phyloP scores from a whole-genome alignment of 176 grass and related monocot genomes.

The Musa acuminata region DNA sequence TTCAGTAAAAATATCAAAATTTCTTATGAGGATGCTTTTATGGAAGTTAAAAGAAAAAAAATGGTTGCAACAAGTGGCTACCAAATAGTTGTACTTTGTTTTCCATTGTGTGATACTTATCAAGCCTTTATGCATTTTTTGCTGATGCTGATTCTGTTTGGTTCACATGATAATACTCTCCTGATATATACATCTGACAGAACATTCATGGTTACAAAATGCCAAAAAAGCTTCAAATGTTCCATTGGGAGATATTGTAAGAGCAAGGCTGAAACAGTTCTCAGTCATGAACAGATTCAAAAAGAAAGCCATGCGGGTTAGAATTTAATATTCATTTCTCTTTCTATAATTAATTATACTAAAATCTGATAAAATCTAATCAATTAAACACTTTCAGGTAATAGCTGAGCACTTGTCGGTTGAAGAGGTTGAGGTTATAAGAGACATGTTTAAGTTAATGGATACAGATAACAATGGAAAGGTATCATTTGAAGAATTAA shows the following conservation, averaged over 20 bases:
- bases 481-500: conserved; percentile 77
- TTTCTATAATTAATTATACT: not conserved
- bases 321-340: not conserved
- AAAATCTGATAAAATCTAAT: conserved; percentile 3
- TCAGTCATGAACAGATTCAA: conserved; percentile 99
- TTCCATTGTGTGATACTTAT: not conserved
- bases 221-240: conserved; percentile 74
- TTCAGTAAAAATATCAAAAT: not conserved
- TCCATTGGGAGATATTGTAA: conserved; percentile 74
- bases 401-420: conserved; percentile 83
- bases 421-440: conserved; percentile 88
- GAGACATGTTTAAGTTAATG: conserved; percentile 83
- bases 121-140: not conserved
- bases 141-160: not conserved
- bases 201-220: conserved; percentile 89
- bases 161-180: not conserved
- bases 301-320: conserved; percentile 90
- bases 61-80: not conserved
- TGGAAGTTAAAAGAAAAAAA: not conserved
- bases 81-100: not conserved
- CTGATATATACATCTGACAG: conserved; percentile 31
- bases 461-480: conserved; percentile 66
- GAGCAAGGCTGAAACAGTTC: conserved; percentile 83
- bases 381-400: conserved; percentile 22
- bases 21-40: not conserved